Base-by-base conservation (phyloP, 805 yeast genomes). In the Starmerella bombicola region DNA sequence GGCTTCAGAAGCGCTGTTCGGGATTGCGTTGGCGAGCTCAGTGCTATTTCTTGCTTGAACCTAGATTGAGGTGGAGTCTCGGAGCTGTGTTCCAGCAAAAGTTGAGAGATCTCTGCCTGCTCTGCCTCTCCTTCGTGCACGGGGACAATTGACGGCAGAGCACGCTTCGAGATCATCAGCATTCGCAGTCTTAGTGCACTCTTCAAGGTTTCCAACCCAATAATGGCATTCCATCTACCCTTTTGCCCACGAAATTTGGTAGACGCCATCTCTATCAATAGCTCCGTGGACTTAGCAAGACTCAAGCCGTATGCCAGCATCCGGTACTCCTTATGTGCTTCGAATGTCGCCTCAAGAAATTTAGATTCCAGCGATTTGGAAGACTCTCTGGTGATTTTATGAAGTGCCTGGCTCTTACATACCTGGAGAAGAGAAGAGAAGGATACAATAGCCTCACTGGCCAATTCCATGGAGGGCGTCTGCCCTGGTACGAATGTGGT, bases 401-500 rank as follows among this genome's bases (percentile, higher is more conserved):
- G 54, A 5, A 64, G 47, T 12, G 64, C 51, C 13, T 59, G 50
- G 49, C 63, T 63, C 40, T 63, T 66, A 45, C 62, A 64, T 18
- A 59, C 30, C 12, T 62, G 62, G 24, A 64, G 41, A 6, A 64
- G 50, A 40, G 60, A 57, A n/a, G 62, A 48, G 4, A 46, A 33
- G 6, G 65, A 52, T 23, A 52, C 59, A 7, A 55, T 51, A 8
- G 57, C 53, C 48, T 64, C 68, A 4, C 65, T 44, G 5, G 57
- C 57, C 17, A 64, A 46, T 47, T 64, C 69, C 24, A 58, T 61
- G 18, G 63, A 58, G 30, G 63, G 55, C 45, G 57, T 57, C 38
- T 62, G 61, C 5, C 67, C 65, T 1, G 69, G 68, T 10, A 61
- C 45, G 26, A 65, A 46, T 40, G 58, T 57, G 9, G 59, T 54